Percentiles rank a stretch among this genome's conserved stretches.
Conservation (phyloP, 306 rosid species). For the Lotus japonicus region DNA sequence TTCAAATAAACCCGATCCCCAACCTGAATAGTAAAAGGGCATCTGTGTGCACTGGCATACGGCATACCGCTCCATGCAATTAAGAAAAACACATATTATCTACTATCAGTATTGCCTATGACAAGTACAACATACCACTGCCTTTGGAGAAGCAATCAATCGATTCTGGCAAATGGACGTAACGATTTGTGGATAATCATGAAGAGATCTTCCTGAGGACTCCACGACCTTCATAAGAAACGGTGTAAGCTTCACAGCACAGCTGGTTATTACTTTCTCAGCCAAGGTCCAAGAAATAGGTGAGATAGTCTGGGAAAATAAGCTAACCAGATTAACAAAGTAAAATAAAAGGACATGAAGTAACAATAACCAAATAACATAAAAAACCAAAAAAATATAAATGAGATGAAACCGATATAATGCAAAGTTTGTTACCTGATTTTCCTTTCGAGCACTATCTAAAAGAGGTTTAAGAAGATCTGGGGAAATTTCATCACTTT, state of each 20-base stretch:
- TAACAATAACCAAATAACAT: neutral
- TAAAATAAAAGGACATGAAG: neutral
- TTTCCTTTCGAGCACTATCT: slow-evolving; percentile 51
- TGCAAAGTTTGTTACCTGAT: slow-evolving; percentile 36
- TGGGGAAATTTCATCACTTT: slow-evolving; percentile 59
- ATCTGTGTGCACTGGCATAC: too few relatives aligned
- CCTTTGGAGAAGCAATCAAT: slow-evolving; percentile 16
- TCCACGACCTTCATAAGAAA: slow-evolving; percentile 45
- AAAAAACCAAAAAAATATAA: neutral
- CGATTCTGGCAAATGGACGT: slow-evolving; percentile 40
- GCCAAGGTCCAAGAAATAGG: slow-evolving; percentile 61
- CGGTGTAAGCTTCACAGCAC: slow-evolving; percentile 54
- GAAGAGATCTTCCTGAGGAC: slow-evolving; percentile 35
- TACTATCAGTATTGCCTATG: slow-evolving; percentile 15
- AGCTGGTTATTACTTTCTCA: slow-evolving; percentile 50
- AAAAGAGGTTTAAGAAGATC: slow-evolving; percentile 55
- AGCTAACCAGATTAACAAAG: slow-evolving; percentile 4
- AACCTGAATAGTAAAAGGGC: too few relatives aligned
- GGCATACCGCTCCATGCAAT: too few relatives aligned
- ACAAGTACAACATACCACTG: slow-evolving; percentile 35
- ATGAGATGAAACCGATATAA: neutral
- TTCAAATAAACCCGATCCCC: too few relatives aligned
- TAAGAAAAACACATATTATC: neutral
- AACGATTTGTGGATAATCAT: slow-evolving; percentile 45
- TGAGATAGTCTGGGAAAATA: slow-evolving; percentile 43